Conservation (phyloP, 441 rosid genomes). For the Eutrema salsugineum region DNA sequence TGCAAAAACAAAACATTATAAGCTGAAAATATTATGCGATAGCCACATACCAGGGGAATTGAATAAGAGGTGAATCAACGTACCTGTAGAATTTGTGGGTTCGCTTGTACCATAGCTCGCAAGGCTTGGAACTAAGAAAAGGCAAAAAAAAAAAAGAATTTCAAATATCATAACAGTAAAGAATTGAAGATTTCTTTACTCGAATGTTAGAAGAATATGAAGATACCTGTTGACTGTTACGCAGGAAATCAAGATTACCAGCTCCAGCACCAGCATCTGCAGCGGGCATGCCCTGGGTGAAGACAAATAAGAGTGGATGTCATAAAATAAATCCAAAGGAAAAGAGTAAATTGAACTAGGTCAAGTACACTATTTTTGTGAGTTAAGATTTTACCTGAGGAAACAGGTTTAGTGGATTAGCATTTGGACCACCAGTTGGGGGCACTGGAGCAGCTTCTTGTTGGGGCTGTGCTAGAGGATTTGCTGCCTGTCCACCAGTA, state of each 20-base stretch:
- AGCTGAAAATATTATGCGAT: not conserved
- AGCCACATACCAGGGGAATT: not conserved
- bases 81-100: conserved; percentile 87
- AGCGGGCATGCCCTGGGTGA: conserved; percentile 62
- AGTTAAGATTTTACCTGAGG: conserved; percentile 52
- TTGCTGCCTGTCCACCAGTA: conserved; percentile 45
- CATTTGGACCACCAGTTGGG: conserved; percentile 64
- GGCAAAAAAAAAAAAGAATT: not conserved
- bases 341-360: not conserved
- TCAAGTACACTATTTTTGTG: not conserved
- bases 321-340: not conserved
- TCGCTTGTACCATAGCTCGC: conserved; percentile 87
- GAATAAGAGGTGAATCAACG: not conserved
- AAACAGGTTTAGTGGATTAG: conserved; percentile 74
- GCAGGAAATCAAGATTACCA: conserved; percentile 72
- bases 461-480: conserved; percentile 43
- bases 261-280: conserved; percentile 58
- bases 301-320: not conserved
- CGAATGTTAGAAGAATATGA: not conserved
- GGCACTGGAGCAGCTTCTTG: conserved; percentile 43
- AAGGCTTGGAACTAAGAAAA: conserved; percentile 69
- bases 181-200: not conserved
- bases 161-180: not conserved
- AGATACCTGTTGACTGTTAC: conserved; percentile 78
- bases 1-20: conserved; percentile 22